These are phyloP conservation scores for Lomentospora prolificans DNA, from an alignment of 2,329 filamentous ascomycete species.

Conservation along the genomic window DNA sequence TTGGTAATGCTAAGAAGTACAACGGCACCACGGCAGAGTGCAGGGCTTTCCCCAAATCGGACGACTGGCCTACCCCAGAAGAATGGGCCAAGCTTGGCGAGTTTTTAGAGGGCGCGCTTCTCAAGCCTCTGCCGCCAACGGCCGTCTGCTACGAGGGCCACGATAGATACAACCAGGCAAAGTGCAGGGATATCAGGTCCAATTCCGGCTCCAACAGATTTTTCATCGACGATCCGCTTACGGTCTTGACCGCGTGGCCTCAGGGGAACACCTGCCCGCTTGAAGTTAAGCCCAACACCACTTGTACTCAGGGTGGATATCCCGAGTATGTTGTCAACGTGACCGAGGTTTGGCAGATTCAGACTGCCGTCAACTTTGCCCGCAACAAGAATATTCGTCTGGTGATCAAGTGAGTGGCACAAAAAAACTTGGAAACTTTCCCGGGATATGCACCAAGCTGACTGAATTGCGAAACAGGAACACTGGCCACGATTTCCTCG, in stretches of 20 bases:
- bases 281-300: conserved; percentile 10
- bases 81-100: conserved; percentile 21
- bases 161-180: conserved; percentile 14
- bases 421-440: background rate
- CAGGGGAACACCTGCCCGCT: conserved; percentile 21
- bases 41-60: conserved; percentile 19
- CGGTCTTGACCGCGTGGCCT: conserved; percentile 9
- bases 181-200: conserved; percentile 20
- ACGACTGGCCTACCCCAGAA: conserved; percentile 19
- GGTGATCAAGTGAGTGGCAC: conserved; percentile 26
- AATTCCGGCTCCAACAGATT: conserved; percentile 19
- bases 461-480: conserved; percentile 22
- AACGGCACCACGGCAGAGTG: conserved; percentile 13
- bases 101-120: conserved; percentile 20
- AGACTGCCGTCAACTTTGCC: conserved; percentile 36
- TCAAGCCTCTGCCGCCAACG: conserved; percentile 21
- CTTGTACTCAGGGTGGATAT: conserved; percentile 30
- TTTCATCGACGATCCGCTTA: conserved; percentile 10
- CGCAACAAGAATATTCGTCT: conserved; percentile 35
- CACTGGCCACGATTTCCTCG: conserved; percentile 42
- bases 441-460: background rate
- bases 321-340: conserved; percentile 31
- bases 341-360: conserved; percentile 31
- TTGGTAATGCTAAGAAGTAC: background rate
- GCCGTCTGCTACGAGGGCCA: conserved; percentile 19